Evolutionary conservation across 2,329 filamentous ascomycete genomes (phyloP).

Genomic region (Metarhizium brunneum): DNA sequence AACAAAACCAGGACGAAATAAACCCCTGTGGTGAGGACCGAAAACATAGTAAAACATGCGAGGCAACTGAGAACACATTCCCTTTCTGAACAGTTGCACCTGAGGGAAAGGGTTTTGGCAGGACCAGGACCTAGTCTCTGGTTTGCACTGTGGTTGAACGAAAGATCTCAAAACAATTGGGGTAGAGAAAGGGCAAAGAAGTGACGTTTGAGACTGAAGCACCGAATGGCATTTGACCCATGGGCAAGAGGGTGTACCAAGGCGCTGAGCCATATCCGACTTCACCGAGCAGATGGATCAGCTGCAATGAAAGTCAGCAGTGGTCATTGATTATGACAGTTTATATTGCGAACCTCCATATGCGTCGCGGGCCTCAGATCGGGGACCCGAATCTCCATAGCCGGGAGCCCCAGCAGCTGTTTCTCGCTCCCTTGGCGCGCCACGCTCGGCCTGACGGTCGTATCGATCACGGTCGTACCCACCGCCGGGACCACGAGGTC

Average conservation of each 20-base stretch:
- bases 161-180: background rate
- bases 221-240: background rate
- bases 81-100: background rate
- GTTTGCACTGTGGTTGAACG: background rate
- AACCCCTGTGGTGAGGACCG: background rate
- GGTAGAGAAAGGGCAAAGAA: background rate
- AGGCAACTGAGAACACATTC: background rate
- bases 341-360: constrained; percentile 31
- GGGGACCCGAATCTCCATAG: constrained; percentile 32
- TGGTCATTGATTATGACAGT: background rate
- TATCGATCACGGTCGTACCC: constrained; percentile 41
- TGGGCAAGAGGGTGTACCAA: background rate
- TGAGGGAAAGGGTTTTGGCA: background rate
- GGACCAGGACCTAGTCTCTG: background rate
- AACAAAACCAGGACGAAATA: background rate
- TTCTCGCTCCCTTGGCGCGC: constrained; percentile 30
- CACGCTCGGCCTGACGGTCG: constrained; percentile 35
- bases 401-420: constrained; percentile 25
- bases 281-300: constrained; percentile 14
- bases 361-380: constrained; percentile 33
- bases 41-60: background rate
- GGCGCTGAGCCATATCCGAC: background rate
- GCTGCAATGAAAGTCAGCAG: constrained; percentile 22
- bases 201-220: background rate
- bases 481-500: constrained; percentile 26